Conservation (phyloP, 148 eudicot genomes). For the Salicornia ramosissima region DNA sequence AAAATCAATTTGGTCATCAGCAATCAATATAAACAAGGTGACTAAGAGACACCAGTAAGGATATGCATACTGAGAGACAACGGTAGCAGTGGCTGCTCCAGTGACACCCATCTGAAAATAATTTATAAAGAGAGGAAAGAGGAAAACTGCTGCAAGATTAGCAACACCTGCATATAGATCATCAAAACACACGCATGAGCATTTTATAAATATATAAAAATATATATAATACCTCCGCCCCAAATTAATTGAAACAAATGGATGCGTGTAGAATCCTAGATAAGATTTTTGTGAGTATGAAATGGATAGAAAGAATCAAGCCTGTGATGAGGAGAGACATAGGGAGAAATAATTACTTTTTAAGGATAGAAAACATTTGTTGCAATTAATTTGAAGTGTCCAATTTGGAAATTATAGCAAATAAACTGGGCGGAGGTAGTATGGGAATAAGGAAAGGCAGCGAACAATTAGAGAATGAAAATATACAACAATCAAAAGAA, state of each 20-base stretch:
- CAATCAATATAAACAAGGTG: background rate
- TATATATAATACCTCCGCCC: no score
- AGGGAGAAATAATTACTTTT: no score
- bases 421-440: no score
- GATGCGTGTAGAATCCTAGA: no score
- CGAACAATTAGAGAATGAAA: background rate
- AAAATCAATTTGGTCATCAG: conserved; percentile 11
- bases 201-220: background rate
- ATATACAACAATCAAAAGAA: conserved; percentile 1
- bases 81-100: conserved; percentile 92
- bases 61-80: conserved; percentile 77
- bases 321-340: no score
- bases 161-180: conserved; percentile 59
- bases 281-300: no score
- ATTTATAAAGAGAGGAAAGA: conserved; percentile 74
- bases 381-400: no score
- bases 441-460: background rate
- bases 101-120: conserved; percentile 60
- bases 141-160: conserved; percentile 64
- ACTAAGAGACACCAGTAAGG: conserved; percentile 6
- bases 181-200: background rate
- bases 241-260: no score
- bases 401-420: no score
- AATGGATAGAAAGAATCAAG: no score
- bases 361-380: no score